Evolutionary conservation across 441 rosid genomes (phyloP).

Genomic region (Croton laevigatus): DNA sequence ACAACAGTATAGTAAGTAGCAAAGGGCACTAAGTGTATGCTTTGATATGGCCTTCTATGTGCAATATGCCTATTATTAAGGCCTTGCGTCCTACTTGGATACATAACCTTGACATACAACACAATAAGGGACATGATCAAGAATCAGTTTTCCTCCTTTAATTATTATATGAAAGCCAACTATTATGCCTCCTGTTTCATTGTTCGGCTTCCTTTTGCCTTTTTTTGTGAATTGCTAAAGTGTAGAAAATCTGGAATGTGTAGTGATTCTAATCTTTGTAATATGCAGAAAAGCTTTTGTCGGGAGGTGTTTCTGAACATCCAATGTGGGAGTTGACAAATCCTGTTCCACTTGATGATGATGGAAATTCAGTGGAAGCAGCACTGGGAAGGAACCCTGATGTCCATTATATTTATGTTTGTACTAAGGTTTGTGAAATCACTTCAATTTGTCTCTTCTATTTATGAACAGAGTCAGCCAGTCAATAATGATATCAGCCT

Average conservation of each 20-base stretch:
- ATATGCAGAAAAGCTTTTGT: slow-evolving; percentile 51
- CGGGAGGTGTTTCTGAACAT: slow-evolving; percentile 36
- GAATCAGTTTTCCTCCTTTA: neutral
- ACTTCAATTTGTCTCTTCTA: neutral
- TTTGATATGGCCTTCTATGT: neutral
- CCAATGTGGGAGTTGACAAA: slow-evolving; percentile 54
- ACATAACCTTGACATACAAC: neutral
- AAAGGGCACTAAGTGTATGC: neutral
- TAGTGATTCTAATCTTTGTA: slow-evolving; percentile 9
- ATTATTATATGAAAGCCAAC: neutral
- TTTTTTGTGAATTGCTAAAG: neutral
- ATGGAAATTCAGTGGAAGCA: slow-evolving; percentile 53
- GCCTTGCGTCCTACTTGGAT: neutral
- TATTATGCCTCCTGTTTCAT: neutral
- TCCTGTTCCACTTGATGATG: slow-evolving; percentile 56
- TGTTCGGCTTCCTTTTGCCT: neutral
- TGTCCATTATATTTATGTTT: slow-evolving; percentile 74
- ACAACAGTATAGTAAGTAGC: neutral
- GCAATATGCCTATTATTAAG: neutral
- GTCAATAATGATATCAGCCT: neutral
- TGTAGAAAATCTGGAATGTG: neutral
- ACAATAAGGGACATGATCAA: neutral
- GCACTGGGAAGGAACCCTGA: slow-evolving; percentile 65
- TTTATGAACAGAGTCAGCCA: neutral
- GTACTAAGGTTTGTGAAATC: slow-evolving; percentile 57